phyloP scores from a whole-genome alignment of 1,284 basidiomycete species.

The Hypsizygus ulmarius region DNA sequence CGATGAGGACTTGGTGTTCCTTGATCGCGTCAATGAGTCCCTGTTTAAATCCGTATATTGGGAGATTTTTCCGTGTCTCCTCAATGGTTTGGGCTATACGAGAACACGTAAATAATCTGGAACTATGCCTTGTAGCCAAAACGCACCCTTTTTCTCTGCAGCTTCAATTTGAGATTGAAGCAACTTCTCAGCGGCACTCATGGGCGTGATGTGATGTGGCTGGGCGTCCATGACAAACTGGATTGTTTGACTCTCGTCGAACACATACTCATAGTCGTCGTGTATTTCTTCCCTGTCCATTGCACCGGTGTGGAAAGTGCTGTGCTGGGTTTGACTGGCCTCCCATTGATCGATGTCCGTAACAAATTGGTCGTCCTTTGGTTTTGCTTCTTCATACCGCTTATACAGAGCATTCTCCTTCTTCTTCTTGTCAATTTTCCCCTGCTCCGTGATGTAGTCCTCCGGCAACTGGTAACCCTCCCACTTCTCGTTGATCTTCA shows the following conservation, averaged over 20 bases:
- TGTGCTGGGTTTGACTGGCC: slow-evolving; percentile 85
- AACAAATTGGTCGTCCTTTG: slow-evolving; percentile 87
- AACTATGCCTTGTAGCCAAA: neutral
- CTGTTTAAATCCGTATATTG: slow-evolving; percentile 86
- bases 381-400: slow-evolving; percentile 90
- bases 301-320: slow-evolving; percentile 86
- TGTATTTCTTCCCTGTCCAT: slow-evolving; percentile 81
- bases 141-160: slow-evolving; percentile 84
- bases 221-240: slow-evolving; percentile 89
- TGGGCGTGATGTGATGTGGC: slow-evolving; percentile 60
- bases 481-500: slow-evolving; percentile 90
- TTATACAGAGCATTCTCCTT: slow-evolving; percentile 93
- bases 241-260: slow-evolving; percentile 97
- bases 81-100: slow-evolving; percentile 79
- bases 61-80: slow-evolving; percentile 87
- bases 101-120: neutral
- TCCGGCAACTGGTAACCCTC: slow-evolving; percentile 95
- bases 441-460: slow-evolving; percentile 97
- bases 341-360: slow-evolving; percentile 99
- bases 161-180: slow-evolving; percentile 89
- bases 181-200: slow-evolving; percentile 86
- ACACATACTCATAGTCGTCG: slow-evolving; percentile 95
- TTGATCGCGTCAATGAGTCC: slow-evolving; percentile 86
- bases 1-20: slow-evolving; percentile 89
- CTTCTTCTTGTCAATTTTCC: slow-evolving; percentile 97